Conservation (phyloP, 2,329 filamentous ascomycete species). For the Diplodia scrobiculata region DNA sequence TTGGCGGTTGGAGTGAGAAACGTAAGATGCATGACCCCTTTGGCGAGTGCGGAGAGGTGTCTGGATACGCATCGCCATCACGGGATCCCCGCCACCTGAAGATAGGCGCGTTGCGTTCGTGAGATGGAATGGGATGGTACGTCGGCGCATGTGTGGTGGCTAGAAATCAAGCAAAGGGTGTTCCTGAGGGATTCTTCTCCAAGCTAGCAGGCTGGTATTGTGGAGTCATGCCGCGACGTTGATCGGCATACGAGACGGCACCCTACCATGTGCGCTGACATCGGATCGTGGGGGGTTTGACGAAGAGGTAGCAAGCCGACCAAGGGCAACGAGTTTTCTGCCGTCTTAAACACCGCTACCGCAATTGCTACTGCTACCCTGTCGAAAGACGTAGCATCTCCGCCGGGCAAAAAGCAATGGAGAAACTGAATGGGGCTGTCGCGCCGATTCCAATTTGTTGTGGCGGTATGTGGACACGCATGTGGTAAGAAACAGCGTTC, state of each 20-base stretch:
- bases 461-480: slow-evolving; percentile 1
- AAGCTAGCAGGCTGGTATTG: background rate
- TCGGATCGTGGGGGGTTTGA: background rate
- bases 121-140: background rate
- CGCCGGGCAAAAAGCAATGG: background rate
- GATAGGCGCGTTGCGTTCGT: background rate
- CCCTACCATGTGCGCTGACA: background rate
- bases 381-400: slow-evolving; percentile 12
- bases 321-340: background rate
- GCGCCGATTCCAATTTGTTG: background rate
- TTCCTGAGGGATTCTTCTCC: background rate
- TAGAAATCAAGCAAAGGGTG: background rate
- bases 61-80: background rate
- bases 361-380: slow-evolving; percentile 14
- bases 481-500: slow-evolving; percentile 15
- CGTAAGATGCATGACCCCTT: background rate
- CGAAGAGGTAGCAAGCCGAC: background rate
- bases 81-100: background rate
- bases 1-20: background rate
- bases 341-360: background rate
- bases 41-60: background rate
- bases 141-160: background rate
- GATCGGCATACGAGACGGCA: background rate
- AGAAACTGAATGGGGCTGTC: background rate
- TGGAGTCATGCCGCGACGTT: background rate